Conservation (phyloP, 352 stramenopile genomes). For the Globisporangium carolinianum region DNA sequence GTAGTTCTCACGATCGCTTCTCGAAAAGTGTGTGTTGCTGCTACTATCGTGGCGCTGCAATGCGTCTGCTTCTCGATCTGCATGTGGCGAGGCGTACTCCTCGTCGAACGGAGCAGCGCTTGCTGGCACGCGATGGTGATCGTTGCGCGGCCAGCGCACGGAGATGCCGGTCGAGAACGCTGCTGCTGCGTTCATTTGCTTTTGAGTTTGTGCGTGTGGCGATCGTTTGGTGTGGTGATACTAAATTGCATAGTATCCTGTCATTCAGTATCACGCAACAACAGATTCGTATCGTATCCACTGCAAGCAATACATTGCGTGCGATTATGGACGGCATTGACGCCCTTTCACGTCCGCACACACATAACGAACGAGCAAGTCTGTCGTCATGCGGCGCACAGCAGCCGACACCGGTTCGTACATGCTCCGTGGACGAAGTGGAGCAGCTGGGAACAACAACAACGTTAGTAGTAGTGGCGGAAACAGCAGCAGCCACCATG, state of each 20-base stretch:
- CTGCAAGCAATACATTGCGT: too few species aligned
- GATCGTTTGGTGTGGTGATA: too few species aligned
- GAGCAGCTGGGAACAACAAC: not conserved
- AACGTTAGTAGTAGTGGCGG: not conserved
- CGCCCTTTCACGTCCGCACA: too few species aligned
- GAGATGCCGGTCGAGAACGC: constrained; percentile 50
- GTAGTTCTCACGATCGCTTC: constrained; percentile 32
- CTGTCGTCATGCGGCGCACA: constrained; percentile 4
- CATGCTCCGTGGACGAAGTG: constrained; percentile 1
- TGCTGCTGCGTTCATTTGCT: not conserved
- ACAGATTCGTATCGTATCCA: too few species aligned
- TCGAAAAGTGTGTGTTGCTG: not conserved
- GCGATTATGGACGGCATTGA: too few species aligned
- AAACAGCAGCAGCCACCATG: not conserved
- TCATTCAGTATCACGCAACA: constrained; percentile 1
- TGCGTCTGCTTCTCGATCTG: not conserved
- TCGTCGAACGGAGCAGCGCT: constrained; percentile 2
- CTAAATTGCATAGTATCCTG: constrained; percentile 5
- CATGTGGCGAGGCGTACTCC: not conserved
- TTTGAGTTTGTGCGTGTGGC: too few species aligned
- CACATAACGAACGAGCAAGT: too few species aligned
- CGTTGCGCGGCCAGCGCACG: constrained; percentile 28
- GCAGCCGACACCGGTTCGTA: not conserved
- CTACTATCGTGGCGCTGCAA: not conserved
- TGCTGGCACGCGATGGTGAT: not conserved